Percentiles rank a stretch among this genome's conserved stretches.
These are phyloP conservation scores for Cryomyces minteri DNA, from an alignment of 495 filamentous ascomycete genomes.

Conservation along the genomic window DNA sequence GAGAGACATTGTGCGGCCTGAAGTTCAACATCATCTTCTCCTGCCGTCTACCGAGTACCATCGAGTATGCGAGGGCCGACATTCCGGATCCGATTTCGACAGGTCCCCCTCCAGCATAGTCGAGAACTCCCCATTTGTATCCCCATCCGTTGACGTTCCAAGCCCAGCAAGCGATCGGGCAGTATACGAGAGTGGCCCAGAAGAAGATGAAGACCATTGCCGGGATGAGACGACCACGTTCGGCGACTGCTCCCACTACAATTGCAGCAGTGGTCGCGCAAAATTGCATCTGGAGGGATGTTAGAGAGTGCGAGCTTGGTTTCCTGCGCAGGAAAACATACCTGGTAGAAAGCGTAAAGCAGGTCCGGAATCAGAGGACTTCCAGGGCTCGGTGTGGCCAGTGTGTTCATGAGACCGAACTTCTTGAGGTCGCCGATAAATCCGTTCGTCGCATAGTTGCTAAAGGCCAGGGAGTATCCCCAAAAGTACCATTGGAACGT, in stretches of 20 bases:
- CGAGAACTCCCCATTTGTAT: constrained; percentile 78
- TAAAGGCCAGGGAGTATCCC: constrained; percentile 57
- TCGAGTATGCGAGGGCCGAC: constrained; percentile 83
- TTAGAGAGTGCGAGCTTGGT: not conserved
- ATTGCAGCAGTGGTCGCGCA: constrained; percentile 84
- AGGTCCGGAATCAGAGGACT: constrained; percentile 43
- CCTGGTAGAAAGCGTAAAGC: constrained; percentile 52
- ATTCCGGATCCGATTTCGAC: constrained; percentile 95
- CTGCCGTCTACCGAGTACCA: constrained; percentile 88
- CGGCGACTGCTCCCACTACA: constrained; percentile 78
- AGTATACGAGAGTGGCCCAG: constrained; percentile 97
- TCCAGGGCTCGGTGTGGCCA: constrained; percentile 43
- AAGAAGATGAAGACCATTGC: constrained; percentile 87
- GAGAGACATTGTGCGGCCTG: constrained; percentile 84
- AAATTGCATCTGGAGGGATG: constrained; percentile 66
- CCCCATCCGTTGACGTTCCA: constrained; percentile 94
- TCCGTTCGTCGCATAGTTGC: constrained; percentile 39
- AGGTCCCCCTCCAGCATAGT: constrained; percentile 93
- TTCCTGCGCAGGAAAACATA: constrained; percentile 12
- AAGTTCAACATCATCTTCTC: constrained; percentile 97
- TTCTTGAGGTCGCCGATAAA: constrained; percentile 49
- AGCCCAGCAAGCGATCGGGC: constrained; percentile 84
- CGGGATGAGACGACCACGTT: constrained; percentile 87
- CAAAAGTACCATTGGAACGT: constrained; percentile 65
- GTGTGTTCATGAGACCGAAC: constrained; percentile 46